These are phyloP conservation scores for Apiotrichum domesticum DNA, from an alignment of 1,284 basidiomycete species.

Conservation along the genomic window DNA sequence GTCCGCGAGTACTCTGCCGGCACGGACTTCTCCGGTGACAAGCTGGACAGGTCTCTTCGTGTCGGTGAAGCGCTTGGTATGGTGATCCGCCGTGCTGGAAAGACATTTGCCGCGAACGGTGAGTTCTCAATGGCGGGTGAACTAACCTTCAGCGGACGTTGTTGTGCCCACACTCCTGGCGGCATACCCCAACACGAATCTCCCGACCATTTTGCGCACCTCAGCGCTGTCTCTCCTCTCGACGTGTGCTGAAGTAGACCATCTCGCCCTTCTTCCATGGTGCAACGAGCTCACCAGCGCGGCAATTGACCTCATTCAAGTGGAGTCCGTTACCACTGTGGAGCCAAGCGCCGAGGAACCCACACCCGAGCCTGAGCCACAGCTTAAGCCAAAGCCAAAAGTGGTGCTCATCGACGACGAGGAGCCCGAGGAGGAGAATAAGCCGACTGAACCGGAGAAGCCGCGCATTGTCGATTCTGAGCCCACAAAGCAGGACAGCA, in stretches of 20 bases:
- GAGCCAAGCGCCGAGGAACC: neutral
- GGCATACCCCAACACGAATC: constrained; percentile 55
- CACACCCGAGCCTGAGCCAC: neutral
- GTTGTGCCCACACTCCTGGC: constrained; percentile 65
- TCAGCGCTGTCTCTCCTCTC: constrained; percentile 78
- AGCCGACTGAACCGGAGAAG: constrained; percentile 1
- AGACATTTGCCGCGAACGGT: constrained; percentile 66
- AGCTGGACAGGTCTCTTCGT: constrained; percentile 71
- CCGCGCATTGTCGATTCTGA: constrained; percentile 51
- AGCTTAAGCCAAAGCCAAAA: constrained; percentile 5
- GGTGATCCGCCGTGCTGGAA: constrained; percentile 68
- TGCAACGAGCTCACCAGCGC: constrained; percentile 57
- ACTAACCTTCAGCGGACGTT: constrained; percentile 53
- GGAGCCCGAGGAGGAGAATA: constrained; percentile 17
- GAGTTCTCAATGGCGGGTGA: constrained; percentile 28
- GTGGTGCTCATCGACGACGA: constrained; percentile 18
- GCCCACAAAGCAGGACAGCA: constrained; percentile 55
- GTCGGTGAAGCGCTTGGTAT: constrained; percentile 81
- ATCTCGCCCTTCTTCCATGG: constrained; percentile 61
- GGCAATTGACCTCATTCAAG: constrained; percentile 70
- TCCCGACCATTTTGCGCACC: constrained; percentile 67
- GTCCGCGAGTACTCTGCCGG: constrained; percentile 56
- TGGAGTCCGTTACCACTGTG: constrained; percentile 55
- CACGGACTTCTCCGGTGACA: constrained; percentile 54
- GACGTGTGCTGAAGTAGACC: constrained; percentile 61